These are phyloP conservation scores for Hsuehochloa calcarea DNA, from an alignment of 176 grass and related monocot genomes.

Conservation along the genomic window DNA sequence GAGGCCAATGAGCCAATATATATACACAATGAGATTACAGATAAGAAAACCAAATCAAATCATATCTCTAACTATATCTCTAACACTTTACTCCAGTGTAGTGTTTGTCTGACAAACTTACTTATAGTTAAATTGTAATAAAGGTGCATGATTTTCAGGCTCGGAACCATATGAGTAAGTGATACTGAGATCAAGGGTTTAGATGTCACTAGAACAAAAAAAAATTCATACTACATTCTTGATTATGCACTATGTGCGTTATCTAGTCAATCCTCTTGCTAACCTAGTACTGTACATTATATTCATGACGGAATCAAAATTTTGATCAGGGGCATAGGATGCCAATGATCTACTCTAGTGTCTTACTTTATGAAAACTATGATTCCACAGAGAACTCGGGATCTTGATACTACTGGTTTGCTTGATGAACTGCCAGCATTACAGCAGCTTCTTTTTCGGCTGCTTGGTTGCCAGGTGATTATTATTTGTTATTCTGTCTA, in stretches of 20 bases:
- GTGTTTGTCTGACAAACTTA: background rate
- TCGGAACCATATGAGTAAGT: background rate
- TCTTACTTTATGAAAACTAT: constrained; percentile 6
- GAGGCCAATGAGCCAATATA: too few species aligned
- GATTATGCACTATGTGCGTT: background rate
- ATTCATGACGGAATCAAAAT: background rate
- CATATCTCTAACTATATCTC: too few species aligned
- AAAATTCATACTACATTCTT: background rate
- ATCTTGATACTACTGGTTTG: constrained; percentile 66
- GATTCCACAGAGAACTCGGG: constrained; percentile 55
- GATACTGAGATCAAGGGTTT: background rate
- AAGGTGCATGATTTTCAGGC: background rate
- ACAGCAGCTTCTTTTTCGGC: constrained; percentile 70
- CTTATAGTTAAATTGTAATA: background rate
- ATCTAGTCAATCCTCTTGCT: background rate
- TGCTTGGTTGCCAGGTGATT: constrained; percentile 86
- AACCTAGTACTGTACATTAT: background rate
- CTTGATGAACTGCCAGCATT: constrained; percentile 77
- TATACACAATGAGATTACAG: too few species aligned
- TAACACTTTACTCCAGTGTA: background rate
- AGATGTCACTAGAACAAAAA: background rate
- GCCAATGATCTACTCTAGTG: background rate
- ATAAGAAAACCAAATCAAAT: too few species aligned
- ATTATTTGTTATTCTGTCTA: background rate
- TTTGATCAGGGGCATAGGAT: background rate